A percentile compares a stretch with the other conserved stretches of the same genome.
Evolutionary conservation across 1,284 basidiomycete genomes (phyloP).

Genomic region (Malassezia furfur): DNA sequence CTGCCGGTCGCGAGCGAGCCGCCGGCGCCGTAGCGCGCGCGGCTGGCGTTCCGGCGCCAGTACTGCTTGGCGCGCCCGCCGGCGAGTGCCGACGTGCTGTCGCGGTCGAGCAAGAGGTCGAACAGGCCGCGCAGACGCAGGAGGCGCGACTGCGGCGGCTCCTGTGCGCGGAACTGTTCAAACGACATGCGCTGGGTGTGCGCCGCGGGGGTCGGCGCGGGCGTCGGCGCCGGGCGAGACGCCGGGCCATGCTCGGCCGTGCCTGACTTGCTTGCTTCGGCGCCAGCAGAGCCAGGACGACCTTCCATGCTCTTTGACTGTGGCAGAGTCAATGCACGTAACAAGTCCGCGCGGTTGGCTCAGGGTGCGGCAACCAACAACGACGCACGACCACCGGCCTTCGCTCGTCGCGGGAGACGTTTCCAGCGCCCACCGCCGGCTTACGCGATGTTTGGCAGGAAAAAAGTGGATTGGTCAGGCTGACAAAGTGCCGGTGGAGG

Average conservation of each 20-base stretch:
- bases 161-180: conserved; percentile 41
- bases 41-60: conserved; percentile 41
- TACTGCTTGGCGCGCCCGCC: conserved; percentile 43
- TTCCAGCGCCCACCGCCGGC: not conserved
- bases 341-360: too few relatives aligned
- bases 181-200: conserved; percentile 23
- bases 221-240: not conserved
- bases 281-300: not conserved
- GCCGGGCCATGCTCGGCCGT: not conserved
- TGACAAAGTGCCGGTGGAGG: too few relatives aligned
- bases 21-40: conserved; percentile 42
- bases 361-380: too few relatives aligned
- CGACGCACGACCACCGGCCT: too few relatives aligned
- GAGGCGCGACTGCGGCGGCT: conserved; percentile 45
- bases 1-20: conserved; percentile 37
- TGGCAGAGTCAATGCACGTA: not conserved
- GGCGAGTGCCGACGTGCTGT: conserved; percentile 38
- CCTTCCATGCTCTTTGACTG: not conserved
- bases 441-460: not conserved
- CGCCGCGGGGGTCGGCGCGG: not conserved
- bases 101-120: conserved; percentile 39
- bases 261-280: not conserved
- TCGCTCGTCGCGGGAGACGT: not conserved
- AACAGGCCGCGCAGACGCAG: conserved; percentile 45
- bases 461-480: too few relatives aligned